Base-by-base conservation (phyloP, 108 stramenopile species). In the Nitzschia sp. region DNA sequence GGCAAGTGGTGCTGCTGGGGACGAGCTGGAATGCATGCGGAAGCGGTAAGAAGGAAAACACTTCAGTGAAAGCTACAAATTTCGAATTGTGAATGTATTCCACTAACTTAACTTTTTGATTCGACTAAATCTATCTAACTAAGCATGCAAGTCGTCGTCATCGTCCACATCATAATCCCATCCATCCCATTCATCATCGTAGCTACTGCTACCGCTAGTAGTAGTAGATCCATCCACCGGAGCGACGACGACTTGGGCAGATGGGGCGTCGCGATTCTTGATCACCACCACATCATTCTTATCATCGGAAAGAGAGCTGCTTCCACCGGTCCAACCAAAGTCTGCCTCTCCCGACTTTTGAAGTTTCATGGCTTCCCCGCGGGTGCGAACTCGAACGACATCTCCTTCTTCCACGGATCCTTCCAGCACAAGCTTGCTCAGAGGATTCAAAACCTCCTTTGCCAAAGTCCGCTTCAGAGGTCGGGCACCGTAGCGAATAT, bases 401-500 rank as follows among this genome's bases (percentile, higher is more conserved):
- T 93, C 92, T 27, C 85, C 85, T 63, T 90, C 88, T 3, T 60
- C 22, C 13, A 95, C 80, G 11, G 69, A 66, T 27, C 87, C 84
- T 62, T 90, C 85, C 19, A 92, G 58, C 19, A 92, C 80, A 13
- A 89, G 48, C 46, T 79, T 78, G 56, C 88, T 89, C 31, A 97
- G 53, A 11, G 90, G 89, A 50, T 91, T 96, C 60, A 96, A 89
- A 53, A 98, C 71, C 76, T 93, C 92, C 21, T 85, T 82, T 27
- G 86, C 89, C 74, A 98, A 79, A 6, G 89, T 81, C 28, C 97
- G 79, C 64, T 96, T 96, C 59, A 98, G 58, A 2, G 97, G 97
- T 23, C 97, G 71, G n/a, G 97, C 97, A 23, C 97, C 97, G 69
- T 94, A 98, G 11, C 85, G 81, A 30, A 95, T 75, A 69, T 98